Conservation (phyloP, 2,329 filamentous ascomycete species). For the Colletotrichum cordylinicola region DNA sequence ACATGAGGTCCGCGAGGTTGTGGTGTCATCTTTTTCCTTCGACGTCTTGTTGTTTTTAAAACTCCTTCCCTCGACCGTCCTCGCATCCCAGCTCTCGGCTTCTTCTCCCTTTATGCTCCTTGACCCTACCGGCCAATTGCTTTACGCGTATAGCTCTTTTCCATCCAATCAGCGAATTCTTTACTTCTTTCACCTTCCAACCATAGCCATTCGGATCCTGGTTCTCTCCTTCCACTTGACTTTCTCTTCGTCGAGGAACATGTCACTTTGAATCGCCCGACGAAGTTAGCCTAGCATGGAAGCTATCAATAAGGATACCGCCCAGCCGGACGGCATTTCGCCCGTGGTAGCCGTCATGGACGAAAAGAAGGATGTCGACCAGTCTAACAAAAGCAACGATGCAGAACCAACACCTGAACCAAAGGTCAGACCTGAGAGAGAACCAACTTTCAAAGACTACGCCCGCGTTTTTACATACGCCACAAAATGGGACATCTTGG, state of each 20-base stretch:
- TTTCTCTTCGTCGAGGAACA: neutral
- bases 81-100: neutral
- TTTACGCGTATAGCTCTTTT: neutral
- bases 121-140: neutral
- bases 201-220: neutral
- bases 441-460: constrained; percentile 52
- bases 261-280: neutral
- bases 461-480: constrained; percentile 60
- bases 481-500: constrained; percentile 54
- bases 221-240: neutral
- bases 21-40: neutral
- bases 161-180: neutral
- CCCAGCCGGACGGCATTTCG: neutral
- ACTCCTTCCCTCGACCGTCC: neutral
- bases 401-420: constrained; percentile 31
- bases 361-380: neutral
- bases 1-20: neutral
- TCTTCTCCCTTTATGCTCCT: neutral
- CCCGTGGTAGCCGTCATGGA: neutral
- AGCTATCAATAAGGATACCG: neutral
- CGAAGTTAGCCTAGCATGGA: neutral
- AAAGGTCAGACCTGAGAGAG: constrained; percentile 47
- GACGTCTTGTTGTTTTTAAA: neutral
- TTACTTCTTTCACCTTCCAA: neutral
- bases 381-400: constrained; percentile 25